phyloP scores from a whole-genome alignment of 495 filamentous ascomycete genomes.

The Podospora australis region DNA sequence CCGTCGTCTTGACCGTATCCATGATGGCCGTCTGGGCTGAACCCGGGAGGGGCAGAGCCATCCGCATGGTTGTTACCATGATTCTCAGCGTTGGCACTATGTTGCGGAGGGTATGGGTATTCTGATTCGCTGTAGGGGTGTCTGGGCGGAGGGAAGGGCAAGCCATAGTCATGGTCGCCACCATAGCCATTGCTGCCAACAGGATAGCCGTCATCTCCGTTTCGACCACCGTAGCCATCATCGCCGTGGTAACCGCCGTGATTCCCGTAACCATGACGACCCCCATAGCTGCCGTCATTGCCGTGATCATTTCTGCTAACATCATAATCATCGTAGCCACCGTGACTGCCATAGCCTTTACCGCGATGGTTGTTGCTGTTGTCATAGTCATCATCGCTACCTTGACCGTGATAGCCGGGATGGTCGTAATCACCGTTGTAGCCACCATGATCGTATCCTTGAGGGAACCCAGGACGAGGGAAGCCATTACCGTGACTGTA shows the following conservation, averaged over 20 bases:
- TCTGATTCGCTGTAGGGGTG: too few relatives aligned
- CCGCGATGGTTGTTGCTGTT: constrained; percentile 2
- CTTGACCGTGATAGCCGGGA: neutral
- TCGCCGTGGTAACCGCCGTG: neutral
- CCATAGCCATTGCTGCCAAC: neutral
- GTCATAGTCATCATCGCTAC: neutral
- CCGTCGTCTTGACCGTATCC: constrained; percentile 1
- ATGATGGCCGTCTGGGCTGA: neutral
- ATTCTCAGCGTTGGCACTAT: too few relatives aligned
- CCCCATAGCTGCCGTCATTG: neutral
- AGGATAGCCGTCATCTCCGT: neutral
- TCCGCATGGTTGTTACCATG: neutral
- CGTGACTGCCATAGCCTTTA: neutral
- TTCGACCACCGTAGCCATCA: constrained; percentile 1
- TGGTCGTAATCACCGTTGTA: neutral
- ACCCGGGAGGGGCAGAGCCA: neutral
- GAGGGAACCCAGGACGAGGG: too few relatives aligned
- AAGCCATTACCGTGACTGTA: neutral
- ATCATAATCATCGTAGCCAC: neutral
- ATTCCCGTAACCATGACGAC: neutral
- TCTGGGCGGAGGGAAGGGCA: too few relatives aligned
- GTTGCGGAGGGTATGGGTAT: too few relatives aligned
- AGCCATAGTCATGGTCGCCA: constrained; percentile 1
- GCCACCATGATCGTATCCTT: neutral
- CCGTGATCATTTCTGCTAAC: neutral